Base-by-base conservation (phyloP, 495 filamentous ascomycete genomes). In the Daldinia loculata region DNA sequence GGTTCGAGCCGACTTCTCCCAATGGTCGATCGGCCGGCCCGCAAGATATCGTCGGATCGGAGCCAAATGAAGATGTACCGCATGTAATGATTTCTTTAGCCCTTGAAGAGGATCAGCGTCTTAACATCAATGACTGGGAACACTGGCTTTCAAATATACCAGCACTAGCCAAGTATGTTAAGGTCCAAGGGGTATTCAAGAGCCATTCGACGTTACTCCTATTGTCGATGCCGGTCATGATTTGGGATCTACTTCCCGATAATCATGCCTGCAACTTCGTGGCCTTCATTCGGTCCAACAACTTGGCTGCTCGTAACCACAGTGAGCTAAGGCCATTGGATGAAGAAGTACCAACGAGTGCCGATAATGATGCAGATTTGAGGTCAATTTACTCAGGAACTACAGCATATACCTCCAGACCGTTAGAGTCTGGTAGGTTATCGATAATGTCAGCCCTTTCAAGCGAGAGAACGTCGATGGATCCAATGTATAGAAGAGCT, bases 11-110 rank as follows among this genome's bases (percentile, higher is more conserved):
- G 3, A 66, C 45, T 48, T 26, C 72, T 39, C 50, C 53, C 11
- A 74, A 69, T 55, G 72, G 72, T 12, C 69, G 74, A 24, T 71
- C 56, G 27, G 69, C 66, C 38, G 57, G 60, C 50, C 45, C 67
- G 53, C 60, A 67, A 56, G 70, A 67, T 6, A 70, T 76, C 61
- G 41, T 67, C 53, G 61, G 75, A 0, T 75, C 76, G 5, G 81
- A 81, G 50, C 82, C 82, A 4, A 80, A 77, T 50, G 78, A 83
- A 56, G 76, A 82, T 34, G 77, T 82, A 26, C 85, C 85, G 2
- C 82, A 84, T 57, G 84, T 87, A 34, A 80, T 87, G 77, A 82
- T 87, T 29, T 85, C 84, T 0, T 67, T 87, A 19, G 85, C 85
- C 3, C 77, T 87, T 1, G 84, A 86, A 70, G 81, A 82, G 19